Evolutionary conservation across 768 basidiomycete genomes (phyloP).

Genomic region (Fomitopsis pulvina): DNA sequence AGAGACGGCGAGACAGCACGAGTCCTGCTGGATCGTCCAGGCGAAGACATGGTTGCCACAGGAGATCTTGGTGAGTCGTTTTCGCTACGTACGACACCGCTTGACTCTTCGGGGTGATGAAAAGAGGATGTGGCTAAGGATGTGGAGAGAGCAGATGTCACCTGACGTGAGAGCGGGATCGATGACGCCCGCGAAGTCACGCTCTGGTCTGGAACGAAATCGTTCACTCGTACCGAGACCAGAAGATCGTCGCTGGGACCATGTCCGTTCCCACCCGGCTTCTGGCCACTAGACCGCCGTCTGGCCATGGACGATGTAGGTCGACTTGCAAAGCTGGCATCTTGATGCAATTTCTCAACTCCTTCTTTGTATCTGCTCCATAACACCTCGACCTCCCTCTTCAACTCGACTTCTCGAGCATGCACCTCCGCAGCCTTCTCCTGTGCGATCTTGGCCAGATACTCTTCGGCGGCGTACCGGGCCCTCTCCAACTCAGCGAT

Average conservation of each 20-base stretch:
- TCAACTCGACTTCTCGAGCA: conserved; percentile 45
- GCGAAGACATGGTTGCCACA: conserved; percentile 6
- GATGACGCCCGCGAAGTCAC: conserved; percentile 13
- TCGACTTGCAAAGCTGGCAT: not conserved
- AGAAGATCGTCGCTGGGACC: not conserved
- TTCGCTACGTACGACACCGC: conserved; percentile 7
- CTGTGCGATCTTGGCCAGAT: conserved; percentile 45
- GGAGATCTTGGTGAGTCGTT: not conserved
- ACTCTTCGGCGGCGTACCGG: conserved; percentile 51
- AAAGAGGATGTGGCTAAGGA: conserved; percentile 57
- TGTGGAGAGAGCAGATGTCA: conserved; percentile 60
- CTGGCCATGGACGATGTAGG: conserved; percentile 1
- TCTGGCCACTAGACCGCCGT: conserved; percentile 9
- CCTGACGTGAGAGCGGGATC: conserved; percentile 26
- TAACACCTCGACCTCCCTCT: conserved; percentile 50
- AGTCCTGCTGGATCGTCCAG: conserved; percentile 5
- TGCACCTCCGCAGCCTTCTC: conserved; percentile 52
- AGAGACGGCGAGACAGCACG: conserved; percentile 20
- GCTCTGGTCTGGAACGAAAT: conserved; percentile 47
- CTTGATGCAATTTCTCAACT: conserved; percentile 20
- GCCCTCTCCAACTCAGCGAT: conserved; percentile 44
- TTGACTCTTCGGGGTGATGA: conserved; percentile 36
- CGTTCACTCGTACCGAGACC: conserved; percentile 36
- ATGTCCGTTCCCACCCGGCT: conserved; percentile 3
- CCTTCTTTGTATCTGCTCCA: conserved; percentile 56